phyloP scores from a whole-genome alignment of 345 rosid species.

The Clausena lansium region DNA sequence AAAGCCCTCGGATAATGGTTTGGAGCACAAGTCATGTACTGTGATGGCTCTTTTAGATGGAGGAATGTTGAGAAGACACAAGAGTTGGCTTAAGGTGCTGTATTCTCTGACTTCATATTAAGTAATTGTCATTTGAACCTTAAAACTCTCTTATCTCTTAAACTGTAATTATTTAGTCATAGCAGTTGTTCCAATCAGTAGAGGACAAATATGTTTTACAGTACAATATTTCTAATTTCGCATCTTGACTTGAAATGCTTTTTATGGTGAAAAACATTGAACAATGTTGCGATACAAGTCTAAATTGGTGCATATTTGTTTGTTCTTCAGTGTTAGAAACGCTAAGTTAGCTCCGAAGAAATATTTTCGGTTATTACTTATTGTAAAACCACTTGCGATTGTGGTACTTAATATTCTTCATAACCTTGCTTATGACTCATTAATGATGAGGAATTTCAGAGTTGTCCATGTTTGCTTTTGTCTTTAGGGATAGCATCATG shows the following conservation, averaged over 20 bases:
- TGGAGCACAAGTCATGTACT: constrained; percentile 53
- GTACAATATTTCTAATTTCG: neutral
- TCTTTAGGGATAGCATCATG: neutral
- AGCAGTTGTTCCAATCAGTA: neutral
- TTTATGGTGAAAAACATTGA: neutral
- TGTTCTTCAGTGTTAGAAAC: neutral
- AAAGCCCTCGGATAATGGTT: constrained; percentile 38
- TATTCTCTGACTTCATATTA: neutral
- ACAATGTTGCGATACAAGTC: neutral
- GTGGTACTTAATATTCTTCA: neutral
- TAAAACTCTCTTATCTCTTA: neutral
- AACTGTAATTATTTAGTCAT: neutral
- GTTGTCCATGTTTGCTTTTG: neutral
- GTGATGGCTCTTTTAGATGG: constrained; percentile 95
- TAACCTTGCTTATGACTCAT: neutral
- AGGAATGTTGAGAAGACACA: constrained; percentile 77
- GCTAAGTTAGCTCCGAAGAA: neutral
- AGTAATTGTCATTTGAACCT: neutral
- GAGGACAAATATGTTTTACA: neutral
- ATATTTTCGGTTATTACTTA: neutral
- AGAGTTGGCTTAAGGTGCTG: constrained; percentile 84
- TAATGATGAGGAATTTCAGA: neutral
- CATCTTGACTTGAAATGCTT: neutral
- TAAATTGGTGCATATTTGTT: neutral
- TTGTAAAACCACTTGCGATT: neutral